A percentile compares a stretch with the other conserved stretches of the same genome.
phyloP scores from a whole-genome alignment of 2,329 filamentous ascomycete genomes.

The Colletotrichum tropicale region DNA sequence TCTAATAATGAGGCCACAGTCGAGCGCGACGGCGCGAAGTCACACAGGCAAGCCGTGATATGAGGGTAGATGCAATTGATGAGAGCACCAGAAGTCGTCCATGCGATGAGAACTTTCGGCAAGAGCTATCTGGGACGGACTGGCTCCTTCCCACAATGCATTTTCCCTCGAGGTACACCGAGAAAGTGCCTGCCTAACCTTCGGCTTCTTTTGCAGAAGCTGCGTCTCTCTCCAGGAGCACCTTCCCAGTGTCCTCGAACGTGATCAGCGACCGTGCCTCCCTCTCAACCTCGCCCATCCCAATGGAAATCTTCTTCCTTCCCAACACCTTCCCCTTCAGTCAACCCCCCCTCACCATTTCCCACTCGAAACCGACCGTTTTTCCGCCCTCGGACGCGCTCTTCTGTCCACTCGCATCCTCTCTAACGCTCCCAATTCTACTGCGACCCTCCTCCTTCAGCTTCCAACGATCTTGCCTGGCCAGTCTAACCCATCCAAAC shows the following conservation, averaged over 20 bases:
- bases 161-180: neutral
- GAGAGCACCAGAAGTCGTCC: no score
- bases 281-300: neutral
- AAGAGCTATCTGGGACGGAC: neutral
- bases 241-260: neutral
- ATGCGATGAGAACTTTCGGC: neutral
- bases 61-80: neutral
- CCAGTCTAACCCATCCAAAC: accelerated
- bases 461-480: neutral
- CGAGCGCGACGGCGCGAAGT: neutral
- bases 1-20: neutral
- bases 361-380: neutral
- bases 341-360: neutral
- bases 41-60: neutral
- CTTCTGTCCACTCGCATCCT: neutral
- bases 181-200: neutral
- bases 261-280: accelerated
- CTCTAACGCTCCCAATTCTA: neutral
- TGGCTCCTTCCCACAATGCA: neutral
- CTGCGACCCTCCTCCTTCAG: neutral
- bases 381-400: neutral
- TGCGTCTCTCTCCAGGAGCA: neutral
- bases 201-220: neutral
- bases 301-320: neutral
- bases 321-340: neutral